Base-by-base conservation (phyloP, 1,284 basidiomycete species). In the Ceratobasidium papillatum region DNA sequence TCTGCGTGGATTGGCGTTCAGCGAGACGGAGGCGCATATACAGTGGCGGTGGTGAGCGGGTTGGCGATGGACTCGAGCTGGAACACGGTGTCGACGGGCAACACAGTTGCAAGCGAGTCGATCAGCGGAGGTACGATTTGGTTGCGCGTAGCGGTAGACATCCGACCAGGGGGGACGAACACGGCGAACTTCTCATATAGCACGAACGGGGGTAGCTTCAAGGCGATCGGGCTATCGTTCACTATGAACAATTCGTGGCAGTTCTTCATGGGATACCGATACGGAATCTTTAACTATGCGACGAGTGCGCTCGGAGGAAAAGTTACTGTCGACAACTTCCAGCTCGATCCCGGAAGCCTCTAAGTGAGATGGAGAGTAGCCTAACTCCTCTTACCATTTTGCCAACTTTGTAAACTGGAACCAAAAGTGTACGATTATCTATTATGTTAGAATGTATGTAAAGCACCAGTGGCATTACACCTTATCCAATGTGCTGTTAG, bases 311-410 rank as follows among this genome's bases (percentile, higher is more conserved):
- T 78, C 27, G 80, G 79, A 27, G 80, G 80, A 22, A 49, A 72
- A 11, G 78, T 78, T 38, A 76, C 71, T 8, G 76, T 78, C 38
- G 61, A 71, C n/a, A 75, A 84, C 83, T 90, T 78, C 90, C 81
- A 66, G 32, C 56, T 58, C 22, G 54, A 58, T 27, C 27, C 36
- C 45, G 68, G 68, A 56, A 14, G 5, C 49, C 68, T n/a, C 32
- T 34, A 9, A 19, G 52, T 17, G 56, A 52, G 11, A 25, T 22
- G 5, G 7, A 14, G 34, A 27, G 32, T 12, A 52, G 34, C 12
- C n/a, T 32, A n/a, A 54, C 66, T n/a, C 12, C 66, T 3, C 34
- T 22, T 30, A 34, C 63, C 22, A n/a, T n/a, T n/a, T n/a, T n/a
- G n/a, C n/a, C n/a, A n/a, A n/a, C n/a, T n/a, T n/a, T n/a, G n/a